A percentile compares a stretch with the other conserved stretches of the same genome.
Conservation (phyloP, 1,139 yeast species). For the Pichia sp. region DNA sequence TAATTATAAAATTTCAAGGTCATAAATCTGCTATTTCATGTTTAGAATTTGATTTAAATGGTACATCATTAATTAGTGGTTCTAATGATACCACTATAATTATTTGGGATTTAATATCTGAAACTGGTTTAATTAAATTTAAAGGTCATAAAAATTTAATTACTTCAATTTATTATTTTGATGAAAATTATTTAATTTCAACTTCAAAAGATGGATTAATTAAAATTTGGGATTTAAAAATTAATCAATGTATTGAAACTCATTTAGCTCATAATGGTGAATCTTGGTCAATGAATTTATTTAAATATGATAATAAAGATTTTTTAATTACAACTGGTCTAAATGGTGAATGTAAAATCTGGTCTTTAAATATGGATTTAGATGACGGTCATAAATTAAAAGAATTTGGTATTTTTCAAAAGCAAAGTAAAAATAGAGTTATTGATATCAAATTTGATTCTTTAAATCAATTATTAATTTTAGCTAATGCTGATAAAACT, state of each 20-base stretch:
- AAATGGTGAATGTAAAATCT: constrained; percentile 76
- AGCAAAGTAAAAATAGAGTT: constrained; percentile 75
- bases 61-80: constrained; percentile 83
- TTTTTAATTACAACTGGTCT: constrained; percentile 66
- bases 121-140: constrained; percentile 78
- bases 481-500: constrained; percentile 75
- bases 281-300: constrained; percentile 65
- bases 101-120: constrained; percentile 93
- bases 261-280: constrained; percentile 92
- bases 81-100: constrained; percentile 78
- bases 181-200: constrained; percentile 65
- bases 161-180: constrained; percentile 57
- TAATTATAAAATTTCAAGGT: constrained; percentile 76
- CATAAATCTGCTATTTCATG: constrained; percentile 72
- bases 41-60: constrained; percentile 66
- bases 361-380: constrained; percentile 56
- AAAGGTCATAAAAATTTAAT: constrained; percentile 88
- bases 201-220: constrained; percentile 85
- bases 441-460: constrained; percentile 50
- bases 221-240: constrained; percentile 85
- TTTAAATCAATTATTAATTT: constrained; percentile 47
- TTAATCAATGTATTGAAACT: constrained; percentile 89
- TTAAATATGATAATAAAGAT: constrained; percentile 34
- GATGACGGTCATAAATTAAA: constrained; percentile 39
- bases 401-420: constrained; percentile 64